Base-by-base conservation (phyloP, 805 yeast genomes). In the Candida loeiensis region DNA sequence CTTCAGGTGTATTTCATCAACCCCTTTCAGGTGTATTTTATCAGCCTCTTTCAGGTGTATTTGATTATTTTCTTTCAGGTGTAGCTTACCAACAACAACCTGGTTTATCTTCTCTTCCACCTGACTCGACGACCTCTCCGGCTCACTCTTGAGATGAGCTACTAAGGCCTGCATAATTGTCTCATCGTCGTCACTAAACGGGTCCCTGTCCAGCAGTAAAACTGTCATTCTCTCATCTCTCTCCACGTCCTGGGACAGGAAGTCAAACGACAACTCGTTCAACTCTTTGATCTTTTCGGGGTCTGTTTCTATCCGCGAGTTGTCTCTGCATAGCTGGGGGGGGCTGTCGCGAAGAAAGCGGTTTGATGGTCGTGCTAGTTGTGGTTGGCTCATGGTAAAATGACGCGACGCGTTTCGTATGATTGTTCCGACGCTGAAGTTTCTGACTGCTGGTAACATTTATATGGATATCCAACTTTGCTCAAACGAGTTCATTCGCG, bases 141-240 rank as follows among this genome's bases (percentile, higher is more conserved):
- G 16, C 17, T n/a, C 12, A 3, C 33, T 21, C 17, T 30, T 18
- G 11, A 17, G 33, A 12, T 32, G 37, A 3, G 21, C 32, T 2
- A 37, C 41, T 9, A 45, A 46, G 3, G 50, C 50, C 30, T 29
- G 16, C 34, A 47, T 35, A 1, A 47, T 25, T 12, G 20, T 29
- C 14, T 37, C 41, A 25, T 47, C 51, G 21, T 47, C 51, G 21
- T 45, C 48, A 14, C 46, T 47, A 19, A 39, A 40, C 19, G 47
- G 43, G 19, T 44, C 43, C 27, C 6, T 25, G 6, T 11, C n/a
- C 30, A 34, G 13, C 28, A 20, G 4, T 16, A 20, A 2, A 20
- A 11, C 15, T 26, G 31, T 16, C 14, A 15, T 13, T n/a, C 14
- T 27, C 13, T 8, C 17, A 15, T 14, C 7, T 6, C 14, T 15